Percentiles rank a stretch among this genome's conserved stretches.
Evolutionary conservation across 768 basidiomycete genomes (phyloP).

Genomic region (Lactarius hatsudake): DNA sequence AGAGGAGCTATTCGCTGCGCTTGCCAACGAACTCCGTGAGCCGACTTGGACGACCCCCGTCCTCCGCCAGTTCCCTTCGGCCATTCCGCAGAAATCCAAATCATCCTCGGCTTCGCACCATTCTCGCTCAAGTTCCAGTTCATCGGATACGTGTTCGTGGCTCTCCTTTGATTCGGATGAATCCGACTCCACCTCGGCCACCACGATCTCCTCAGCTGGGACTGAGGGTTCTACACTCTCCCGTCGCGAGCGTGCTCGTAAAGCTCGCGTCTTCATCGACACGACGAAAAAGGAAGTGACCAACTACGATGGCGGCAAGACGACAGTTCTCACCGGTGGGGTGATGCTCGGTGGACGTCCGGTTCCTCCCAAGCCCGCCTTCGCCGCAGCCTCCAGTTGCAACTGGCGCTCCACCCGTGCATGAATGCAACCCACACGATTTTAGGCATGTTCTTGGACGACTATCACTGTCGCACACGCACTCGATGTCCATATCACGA

Average conservation of each 20-base stretch:
- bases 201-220: constrained; percentile 43
- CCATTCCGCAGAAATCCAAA: constrained; percentile 43
- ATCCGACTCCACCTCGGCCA: constrained; percentile 38
- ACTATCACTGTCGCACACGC: constrained; percentile 11
- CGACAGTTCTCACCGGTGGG: constrained; percentile 82
- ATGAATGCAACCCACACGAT: constrained; percentile 31
- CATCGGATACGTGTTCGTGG: constrained; percentile 70
- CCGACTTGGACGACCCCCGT: constrained; percentile 71
- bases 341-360: constrained; percentile 68
- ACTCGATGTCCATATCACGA: constrained; percentile 22
- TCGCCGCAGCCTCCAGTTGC: constrained; percentile 33
- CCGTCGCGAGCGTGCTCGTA: constrained; percentile 66
- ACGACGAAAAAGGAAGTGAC: constrained; percentile 74
- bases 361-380: constrained; percentile 26
- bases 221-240: constrained; percentile 47
- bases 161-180: constrained; percentile 63
- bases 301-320: constrained; percentile 85
- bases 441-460: constrained; percentile 9
- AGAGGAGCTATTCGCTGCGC: constrained; percentile 69
- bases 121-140: constrained; percentile 54
- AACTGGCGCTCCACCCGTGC: constrained; percentile 61
- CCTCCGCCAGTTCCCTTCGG: constrained; percentile 54
- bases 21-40: constrained; percentile 65
- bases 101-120: constrained; percentile 56
- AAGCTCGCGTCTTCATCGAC: constrained; percentile 71